Conservation (phyloP, 306 rosid species). For the Malus orientalis region DNA sequence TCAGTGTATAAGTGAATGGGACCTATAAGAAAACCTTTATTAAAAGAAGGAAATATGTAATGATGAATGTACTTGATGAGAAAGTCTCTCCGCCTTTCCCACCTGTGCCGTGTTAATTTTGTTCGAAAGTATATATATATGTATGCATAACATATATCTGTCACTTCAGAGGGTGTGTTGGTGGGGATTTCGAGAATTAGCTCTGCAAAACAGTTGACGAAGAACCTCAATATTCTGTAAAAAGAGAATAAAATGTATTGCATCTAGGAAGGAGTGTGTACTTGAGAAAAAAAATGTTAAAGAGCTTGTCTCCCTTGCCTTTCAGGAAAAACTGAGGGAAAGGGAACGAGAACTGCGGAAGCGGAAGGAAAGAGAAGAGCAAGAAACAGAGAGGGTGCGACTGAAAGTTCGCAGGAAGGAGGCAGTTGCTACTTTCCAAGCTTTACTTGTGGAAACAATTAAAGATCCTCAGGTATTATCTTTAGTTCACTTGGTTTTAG, state of each 20-base stretch:
- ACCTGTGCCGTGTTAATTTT: neutral
- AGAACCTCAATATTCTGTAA: neutral
- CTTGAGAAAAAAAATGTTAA: neutral
- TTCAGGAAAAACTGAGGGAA: constrained; percentile 85
- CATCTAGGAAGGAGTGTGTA: neutral
- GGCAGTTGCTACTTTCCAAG: constrained; percentile 79
- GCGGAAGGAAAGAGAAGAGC: constrained; percentile 98
- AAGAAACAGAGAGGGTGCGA: constrained; percentile 90
- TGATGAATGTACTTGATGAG: neutral
- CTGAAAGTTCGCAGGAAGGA: constrained; percentile 83
- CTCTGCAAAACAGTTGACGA: neutral
- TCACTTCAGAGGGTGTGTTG: neutral
- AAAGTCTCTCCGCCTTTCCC: neutral
- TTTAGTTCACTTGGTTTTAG: constrained; percentile 1
- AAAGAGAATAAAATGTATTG: neutral
- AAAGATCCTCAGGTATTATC: constrained; percentile 80
- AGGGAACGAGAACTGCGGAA: constrained; percentile 88
- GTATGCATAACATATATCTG: neutral
- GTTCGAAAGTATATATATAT: neutral
- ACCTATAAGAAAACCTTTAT: neutral
- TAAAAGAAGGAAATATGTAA: neutral
- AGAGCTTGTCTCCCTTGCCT: constrained; percentile 12
- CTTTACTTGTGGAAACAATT: constrained; percentile 87
- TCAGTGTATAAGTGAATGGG: neutral
- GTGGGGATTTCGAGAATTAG: neutral